These are phyloP conservation scores for Citrus inodora DNA, from an alignment of 345 rosid genomes.

Conservation along the genomic window DNA sequence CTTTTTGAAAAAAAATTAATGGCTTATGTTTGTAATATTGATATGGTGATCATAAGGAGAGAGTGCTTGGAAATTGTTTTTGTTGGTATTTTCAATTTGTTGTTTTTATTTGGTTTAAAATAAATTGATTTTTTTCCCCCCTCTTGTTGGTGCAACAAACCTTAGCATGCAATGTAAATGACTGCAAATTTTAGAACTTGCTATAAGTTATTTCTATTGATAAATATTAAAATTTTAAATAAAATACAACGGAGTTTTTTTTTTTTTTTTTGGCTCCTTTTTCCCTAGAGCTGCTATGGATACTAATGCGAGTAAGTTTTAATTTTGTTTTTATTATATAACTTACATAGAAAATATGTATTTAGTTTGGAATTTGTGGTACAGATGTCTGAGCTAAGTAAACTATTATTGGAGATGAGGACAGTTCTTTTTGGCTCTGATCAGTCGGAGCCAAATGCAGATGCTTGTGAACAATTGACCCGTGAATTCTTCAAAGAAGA, in stretches of 20 bases:
- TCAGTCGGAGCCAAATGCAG: conserved; percentile 46
- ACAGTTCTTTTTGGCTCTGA: conserved; percentile 46
- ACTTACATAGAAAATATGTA: background rate
- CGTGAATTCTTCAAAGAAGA: conserved; percentile 46
- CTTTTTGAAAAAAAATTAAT: background rate
- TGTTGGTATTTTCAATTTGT: background rate
- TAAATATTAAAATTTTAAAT: background rate
- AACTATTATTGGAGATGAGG: conserved; percentile 41
- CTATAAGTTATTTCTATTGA: background rate
- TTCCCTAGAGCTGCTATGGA: background rate
- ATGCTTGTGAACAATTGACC: conserved; percentile 49
- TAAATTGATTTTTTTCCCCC: too few relatives aligned
- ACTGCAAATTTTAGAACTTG: background rate
- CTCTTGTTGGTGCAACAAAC: background rate
- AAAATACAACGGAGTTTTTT: too few relatives aligned
- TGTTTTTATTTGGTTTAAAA: background rate
- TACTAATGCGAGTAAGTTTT: background rate
- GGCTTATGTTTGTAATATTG: background rate
- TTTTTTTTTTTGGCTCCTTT: background rate
- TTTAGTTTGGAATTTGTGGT: background rate
- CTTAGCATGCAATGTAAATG: background rate
- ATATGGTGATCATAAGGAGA: background rate
- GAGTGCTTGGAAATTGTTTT: background rate
- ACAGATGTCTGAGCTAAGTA: conserved; percentile 44
- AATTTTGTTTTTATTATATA: background rate